These are phyloP conservation scores for Vinca minor DNA, from an alignment of 257 asterid species.

Conservation along the genomic window DNA sequence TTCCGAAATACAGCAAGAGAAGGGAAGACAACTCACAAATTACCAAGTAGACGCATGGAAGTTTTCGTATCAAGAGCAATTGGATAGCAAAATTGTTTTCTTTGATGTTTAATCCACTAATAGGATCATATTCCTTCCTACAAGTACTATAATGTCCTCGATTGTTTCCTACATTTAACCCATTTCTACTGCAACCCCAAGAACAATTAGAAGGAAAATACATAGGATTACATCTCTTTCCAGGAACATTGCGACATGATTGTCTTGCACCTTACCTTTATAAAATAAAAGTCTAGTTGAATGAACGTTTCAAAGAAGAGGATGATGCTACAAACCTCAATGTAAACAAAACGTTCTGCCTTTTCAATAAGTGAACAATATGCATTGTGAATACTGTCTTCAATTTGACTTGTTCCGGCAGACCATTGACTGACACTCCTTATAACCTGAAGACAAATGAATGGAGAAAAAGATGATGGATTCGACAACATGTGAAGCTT, in stretches of 20 bases:
- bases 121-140: neutral
- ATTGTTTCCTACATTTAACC: neutral
- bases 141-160: neutral
- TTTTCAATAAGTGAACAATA: conserved; percentile 86
- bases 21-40: neutral
- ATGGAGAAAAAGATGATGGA: neutral
- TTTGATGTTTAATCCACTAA: neutral
- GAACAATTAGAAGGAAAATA: neutral
- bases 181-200: neutral
- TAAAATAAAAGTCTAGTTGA: neutral
- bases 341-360: conserved; percentile 82
- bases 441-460: conserved; percentile 50
- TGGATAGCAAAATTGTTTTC: neutral
- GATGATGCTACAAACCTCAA: conserved; percentile 50
- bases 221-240: neutral
- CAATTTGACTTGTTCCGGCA: conserved; percentile 93
- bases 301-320: neutral
- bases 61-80: neutral
- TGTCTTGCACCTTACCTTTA: neutral
- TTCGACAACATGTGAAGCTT: neutral
- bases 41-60: neutral
- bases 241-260: neutral
- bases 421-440: conserved; percentile 98
- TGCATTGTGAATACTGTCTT: conserved; percentile 87
- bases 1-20: neutral